Evolutionary conservation across 805 yeast genomes (phyloP).

Genomic region (Pachysolen tannophilus): DNA sequence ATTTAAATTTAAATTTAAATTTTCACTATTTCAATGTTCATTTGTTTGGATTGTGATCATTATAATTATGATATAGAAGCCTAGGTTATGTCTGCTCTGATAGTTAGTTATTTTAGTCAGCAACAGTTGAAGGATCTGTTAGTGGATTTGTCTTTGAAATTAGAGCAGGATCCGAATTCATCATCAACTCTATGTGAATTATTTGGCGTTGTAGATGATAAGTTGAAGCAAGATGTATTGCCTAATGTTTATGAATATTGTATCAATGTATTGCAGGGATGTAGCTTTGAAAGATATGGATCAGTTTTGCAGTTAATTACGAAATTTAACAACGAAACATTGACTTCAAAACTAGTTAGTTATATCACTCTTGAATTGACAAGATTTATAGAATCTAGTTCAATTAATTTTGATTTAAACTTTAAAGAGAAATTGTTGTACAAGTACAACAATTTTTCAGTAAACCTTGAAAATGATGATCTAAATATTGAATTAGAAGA

Average conservation of each 20-base stretch:
- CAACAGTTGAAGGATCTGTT: neutral
- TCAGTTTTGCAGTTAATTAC: slow-evolving; percentile 18
- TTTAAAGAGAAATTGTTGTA: slow-evolving; percentile 1
- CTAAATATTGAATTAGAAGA: slow-evolving; percentile 7
- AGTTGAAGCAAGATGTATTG: slow-evolving; percentile 6
- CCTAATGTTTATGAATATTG: slow-evolving; percentile 7
- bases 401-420: slow-evolving; percentile 1
- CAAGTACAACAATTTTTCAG: too few relatives aligned
- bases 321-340: slow-evolving; percentile 19
- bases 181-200: slow-evolving; percentile 18
- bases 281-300: slow-evolving; percentile 4
- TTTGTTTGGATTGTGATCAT: too few relatives aligned
- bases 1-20: too few relatives aligned
- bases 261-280: slow-evolving; percentile 3
- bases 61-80: slow-evolving; percentile 12
- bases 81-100: slow-evolving; percentile 6
- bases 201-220: slow-evolving; percentile 6
- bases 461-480: too few relatives aligned
- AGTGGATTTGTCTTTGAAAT: slow-evolving; percentile 7
- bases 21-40: too few relatives aligned
- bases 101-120: too few relatives aligned
- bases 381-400: neutral
- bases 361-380: neutral
- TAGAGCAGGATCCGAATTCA: too few relatives aligned
- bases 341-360: neutral